A percentile compares a stretch with the other conserved stretches of the same genome.
Conservation (phyloP, 495 filamentous ascomycete genomes). For the Peziza echinospora region DNA sequence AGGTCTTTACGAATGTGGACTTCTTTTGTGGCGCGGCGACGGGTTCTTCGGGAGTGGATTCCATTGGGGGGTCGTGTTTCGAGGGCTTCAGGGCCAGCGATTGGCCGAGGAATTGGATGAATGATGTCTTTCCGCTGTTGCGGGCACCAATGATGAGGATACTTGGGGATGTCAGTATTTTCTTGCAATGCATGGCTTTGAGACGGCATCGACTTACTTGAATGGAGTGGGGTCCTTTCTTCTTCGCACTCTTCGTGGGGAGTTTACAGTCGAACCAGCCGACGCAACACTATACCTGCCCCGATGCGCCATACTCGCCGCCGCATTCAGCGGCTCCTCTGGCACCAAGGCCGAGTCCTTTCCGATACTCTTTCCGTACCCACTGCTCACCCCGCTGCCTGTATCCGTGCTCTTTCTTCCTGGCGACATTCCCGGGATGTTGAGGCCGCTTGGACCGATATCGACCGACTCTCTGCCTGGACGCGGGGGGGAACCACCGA, state of each 20-base stretch:
- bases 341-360: constrained; percentile 12
- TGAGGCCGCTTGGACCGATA: constrained; percentile 31
- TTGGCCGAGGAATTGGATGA: constrained; percentile 82
- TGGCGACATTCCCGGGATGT: constrained; percentile 20
- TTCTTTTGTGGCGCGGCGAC: constrained; percentile 11
- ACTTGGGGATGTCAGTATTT: constrained; percentile 25
- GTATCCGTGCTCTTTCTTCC: constrained; percentile 26
- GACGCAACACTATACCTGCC: constrained; percentile 94
- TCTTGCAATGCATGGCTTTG: not conserved
- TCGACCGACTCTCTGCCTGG: constrained; percentile 42
- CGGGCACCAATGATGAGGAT: constrained; percentile 75
- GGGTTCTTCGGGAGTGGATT: constrained; percentile 27
- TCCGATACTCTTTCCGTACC: constrained; percentile 4
- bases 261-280: constrained; percentile 78
- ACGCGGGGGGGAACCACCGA: constrained; percentile 28
- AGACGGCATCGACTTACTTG: constrained; percentile 69
- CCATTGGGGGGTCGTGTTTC: constrained; percentile 40
- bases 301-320: constrained; percentile 91
- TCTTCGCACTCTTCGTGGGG: constrained; percentile 72
- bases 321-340: constrained; percentile 56
- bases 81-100: constrained; percentile 50
- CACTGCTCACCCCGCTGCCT: constrained; percentile 5
- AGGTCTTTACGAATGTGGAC: constrained; percentile 25
- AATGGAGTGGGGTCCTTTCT: constrained; percentile 95
- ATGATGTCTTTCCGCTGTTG: constrained; percentile 85